Evolutionary conservation across 225 moss, liverwort and hornwort species (phyloP), one percentile per base, ranked within the genome.

Genomic region (Polytrichum formosum): DNA sequence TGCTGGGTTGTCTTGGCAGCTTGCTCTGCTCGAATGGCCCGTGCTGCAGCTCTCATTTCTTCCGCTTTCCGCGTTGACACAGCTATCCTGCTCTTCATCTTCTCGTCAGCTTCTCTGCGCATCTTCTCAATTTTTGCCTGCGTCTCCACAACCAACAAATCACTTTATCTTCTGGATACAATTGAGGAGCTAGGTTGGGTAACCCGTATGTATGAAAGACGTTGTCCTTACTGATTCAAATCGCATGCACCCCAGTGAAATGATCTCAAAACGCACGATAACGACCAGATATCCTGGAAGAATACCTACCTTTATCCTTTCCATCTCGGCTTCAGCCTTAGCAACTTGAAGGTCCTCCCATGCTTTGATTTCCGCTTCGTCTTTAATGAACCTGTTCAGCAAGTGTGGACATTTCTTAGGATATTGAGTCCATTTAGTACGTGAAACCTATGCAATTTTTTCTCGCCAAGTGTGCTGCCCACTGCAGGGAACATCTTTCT

Each of bases 341-440:
- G 64, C 62, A 66, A 76, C 77, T 54, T 85, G 79, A 27, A 74
- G 72, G 71, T 82, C 79, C 74, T 85, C 85, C 85, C 85, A 85
- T 29, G 30, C 79, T 65, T 74, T 79, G 56, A 82, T 82, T 68
- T 82, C 74, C 19, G 72, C 72, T 74, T 82, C 82, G 66, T 82
- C 76, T 35, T 67, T 69, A 54, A 69, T 70, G 20, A 76, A 82
- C 67, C 85, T 85, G 66, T 54, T 8, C 69, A 67, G 26, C 18
- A 55, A 17, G 46, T 46, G 46, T 46, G 46, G 16, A 46, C 13
- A 59, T 59, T 59, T 20, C 59, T 59, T 59, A 20, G n/a, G 59
- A 59, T 22, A 59, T 59, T 59, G 5, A 23, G 16, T 59, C 20
- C n/a, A 59, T 20, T 59, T 59, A 0, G 59, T n/a, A 7, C 59